phyloP scores from a whole-genome alignment of 257 asterid species.

The Rehmannia glutinosa region DNA sequence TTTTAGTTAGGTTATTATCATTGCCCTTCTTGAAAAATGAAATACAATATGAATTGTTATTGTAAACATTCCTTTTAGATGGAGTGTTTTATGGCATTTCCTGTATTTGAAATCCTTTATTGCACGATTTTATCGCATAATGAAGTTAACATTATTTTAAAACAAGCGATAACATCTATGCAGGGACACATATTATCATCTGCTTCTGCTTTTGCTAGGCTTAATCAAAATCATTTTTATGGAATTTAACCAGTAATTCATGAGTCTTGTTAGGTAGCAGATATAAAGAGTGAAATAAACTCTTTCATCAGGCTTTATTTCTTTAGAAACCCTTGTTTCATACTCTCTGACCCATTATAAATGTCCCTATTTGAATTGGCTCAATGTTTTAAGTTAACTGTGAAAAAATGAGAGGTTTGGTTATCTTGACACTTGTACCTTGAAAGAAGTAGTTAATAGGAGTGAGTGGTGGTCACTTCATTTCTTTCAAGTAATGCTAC shows the following conservation, averaged over 20 bases:
- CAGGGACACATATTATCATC: not conserved
- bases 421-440: too few relatives aligned
- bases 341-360: too few relatives aligned
- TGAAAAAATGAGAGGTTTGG: too few relatives aligned
- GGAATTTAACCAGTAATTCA: not conserved
- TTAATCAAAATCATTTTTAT: not conserved
- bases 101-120: not conserved
- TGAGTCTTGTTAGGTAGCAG: not conserved
- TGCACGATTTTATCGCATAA: not conserved
- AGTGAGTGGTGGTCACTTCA: too few relatives aligned
- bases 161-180: not conserved
- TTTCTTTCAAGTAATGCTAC: not conserved
- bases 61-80: not conserved
- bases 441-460: too few relatives aligned
- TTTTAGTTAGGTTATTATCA: not conserved
- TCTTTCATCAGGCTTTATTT: not conserved
- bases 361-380: too few relatives aligned
- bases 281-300: not conserved
- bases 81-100: not conserved
- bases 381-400: too few relatives aligned
- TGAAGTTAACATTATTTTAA: not conserved
- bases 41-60: not conserved
- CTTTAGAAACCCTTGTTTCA: too few relatives aligned
- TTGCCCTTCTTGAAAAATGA: not conserved
- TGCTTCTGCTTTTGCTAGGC: not conserved